phyloP scores from a whole-genome alignment of 371 early-diverging fungal species.

The Lichtheimia ramosa region DNA sequence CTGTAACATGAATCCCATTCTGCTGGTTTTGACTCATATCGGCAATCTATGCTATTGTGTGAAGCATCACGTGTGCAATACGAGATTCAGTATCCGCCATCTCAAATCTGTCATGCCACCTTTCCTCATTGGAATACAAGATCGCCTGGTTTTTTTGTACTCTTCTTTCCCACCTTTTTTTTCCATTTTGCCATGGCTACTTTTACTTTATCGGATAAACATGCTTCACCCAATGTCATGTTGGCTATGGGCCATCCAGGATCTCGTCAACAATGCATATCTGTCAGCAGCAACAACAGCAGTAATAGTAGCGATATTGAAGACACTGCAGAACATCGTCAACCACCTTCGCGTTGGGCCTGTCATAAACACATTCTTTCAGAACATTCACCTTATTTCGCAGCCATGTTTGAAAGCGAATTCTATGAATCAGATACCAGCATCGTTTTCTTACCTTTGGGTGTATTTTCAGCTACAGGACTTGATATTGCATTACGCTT shows the following conservation, averaged over 20 bases:
- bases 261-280: slow-evolving; percentile 1
- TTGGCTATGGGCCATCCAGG: slow-evolving; percentile 22
- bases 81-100: no score
- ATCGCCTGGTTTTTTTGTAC: slow-evolving; percentile 6
- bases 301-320: background rate
- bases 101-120: no score
- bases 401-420: slow-evolving; percentile 33
- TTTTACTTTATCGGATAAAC: background rate
- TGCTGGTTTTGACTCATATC: no score
- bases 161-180: background rate
- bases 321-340: background rate
- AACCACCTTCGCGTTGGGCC: slow-evolving; percentile 19
- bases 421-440: slow-evolving; percentile 34
- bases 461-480: slow-evolving; percentile 21
- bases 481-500: slow-evolving; percentile 25
- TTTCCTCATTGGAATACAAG: background rate
- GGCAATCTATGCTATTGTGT: no score
- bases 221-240: slow-evolving; percentile 23
- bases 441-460: slow-evolving; percentile 25
- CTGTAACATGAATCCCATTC: no score
- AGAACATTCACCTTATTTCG: slow-evolving; percentile 39
- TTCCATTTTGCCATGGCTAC: background rate
- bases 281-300: background rate
- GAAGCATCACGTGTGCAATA: no score
- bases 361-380: slow-evolving; percentile 35